Percentiles rank a stretch among this genome's conserved stretches.
phyloP scores from a whole-genome alignment of 768 basidiomycete genomes.

The Russula sp. region DNA sequence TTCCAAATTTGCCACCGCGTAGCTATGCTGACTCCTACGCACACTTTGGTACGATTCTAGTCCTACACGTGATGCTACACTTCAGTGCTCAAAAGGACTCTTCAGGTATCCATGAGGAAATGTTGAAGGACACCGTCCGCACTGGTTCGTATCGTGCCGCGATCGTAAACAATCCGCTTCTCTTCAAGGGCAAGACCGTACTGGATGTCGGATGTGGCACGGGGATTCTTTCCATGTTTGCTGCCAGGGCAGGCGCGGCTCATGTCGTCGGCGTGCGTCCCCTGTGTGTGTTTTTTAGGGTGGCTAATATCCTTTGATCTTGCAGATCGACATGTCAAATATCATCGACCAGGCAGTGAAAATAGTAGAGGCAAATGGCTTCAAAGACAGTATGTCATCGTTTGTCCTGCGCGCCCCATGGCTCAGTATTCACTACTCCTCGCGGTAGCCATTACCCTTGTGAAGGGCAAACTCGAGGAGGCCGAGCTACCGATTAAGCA shows the following conservation, averaged over 20 bases:
- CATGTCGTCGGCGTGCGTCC: conserved; percentile 83
- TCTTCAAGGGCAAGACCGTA: conserved; percentile 96
- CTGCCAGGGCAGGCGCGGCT: conserved; percentile 90
- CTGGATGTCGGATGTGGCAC: conserved; percentile 99
- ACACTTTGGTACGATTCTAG: conserved; percentile 66
- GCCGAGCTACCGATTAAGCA: conserved; percentile 78
- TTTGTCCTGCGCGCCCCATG: neutral
- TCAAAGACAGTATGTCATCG: conserved; percentile 77
- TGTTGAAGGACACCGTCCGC: conserved; percentile 95
- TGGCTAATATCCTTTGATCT: neutral
- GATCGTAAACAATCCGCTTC: conserved; percentile 88
- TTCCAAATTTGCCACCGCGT: conserved; percentile 20
- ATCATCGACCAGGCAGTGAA: conserved; percentile 99
- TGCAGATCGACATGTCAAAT: conserved; percentile 98
- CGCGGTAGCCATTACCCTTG: conserved; percentile 78
- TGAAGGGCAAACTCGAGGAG: conserved; percentile 98
- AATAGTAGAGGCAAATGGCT: conserved; percentile 94
- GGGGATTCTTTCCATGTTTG: conserved; percentile 97
- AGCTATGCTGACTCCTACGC: conserved; percentile 97
- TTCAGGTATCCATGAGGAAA: conserved; percentile 96
- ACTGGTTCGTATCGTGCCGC: conserved; percentile 93
- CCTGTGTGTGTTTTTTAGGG: conserved; percentile 1
- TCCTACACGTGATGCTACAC: neutral
- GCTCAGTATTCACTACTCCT: conserved; percentile 4
- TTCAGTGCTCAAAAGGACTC: neutral